phyloP scores from a whole-genome alignment of 257 asterid genomes.

The Capsicum chinense region DNA sequence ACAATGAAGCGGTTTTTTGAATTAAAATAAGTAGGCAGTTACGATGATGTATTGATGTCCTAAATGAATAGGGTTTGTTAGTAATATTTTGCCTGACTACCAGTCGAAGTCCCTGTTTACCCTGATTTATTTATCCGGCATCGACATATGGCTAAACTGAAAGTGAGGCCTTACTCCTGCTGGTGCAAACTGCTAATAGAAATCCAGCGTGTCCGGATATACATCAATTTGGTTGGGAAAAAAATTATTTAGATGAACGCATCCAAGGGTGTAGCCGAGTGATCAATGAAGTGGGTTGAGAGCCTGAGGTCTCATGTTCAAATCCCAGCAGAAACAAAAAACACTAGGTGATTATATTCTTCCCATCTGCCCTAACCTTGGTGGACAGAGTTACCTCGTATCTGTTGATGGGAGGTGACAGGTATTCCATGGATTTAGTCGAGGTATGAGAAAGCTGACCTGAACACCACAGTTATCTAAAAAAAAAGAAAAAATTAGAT shows the following conservation, averaged over 20 bases:
- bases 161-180: background rate
- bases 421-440: no score
- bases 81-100: background rate
- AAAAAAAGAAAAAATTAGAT: background rate
- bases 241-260: no score
- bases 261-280: no score
- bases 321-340: no score
- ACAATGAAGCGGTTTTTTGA: background rate
- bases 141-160: background rate
- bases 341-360: no score
- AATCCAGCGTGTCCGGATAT: background rate
- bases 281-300: no score
- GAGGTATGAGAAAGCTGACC: no score
- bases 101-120: background rate
- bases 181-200: background rate
- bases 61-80: background rate
- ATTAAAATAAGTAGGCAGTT: background rate
- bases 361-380: no score
- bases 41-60: background rate
- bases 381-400: no score
- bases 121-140: background rate
- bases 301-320: no score
- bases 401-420: no score
- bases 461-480: no score
- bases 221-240: background rate